phyloP scores from a whole-genome alignment of 768 basidiomycete genomes.

The Pleurotus tuber-regium region DNA sequence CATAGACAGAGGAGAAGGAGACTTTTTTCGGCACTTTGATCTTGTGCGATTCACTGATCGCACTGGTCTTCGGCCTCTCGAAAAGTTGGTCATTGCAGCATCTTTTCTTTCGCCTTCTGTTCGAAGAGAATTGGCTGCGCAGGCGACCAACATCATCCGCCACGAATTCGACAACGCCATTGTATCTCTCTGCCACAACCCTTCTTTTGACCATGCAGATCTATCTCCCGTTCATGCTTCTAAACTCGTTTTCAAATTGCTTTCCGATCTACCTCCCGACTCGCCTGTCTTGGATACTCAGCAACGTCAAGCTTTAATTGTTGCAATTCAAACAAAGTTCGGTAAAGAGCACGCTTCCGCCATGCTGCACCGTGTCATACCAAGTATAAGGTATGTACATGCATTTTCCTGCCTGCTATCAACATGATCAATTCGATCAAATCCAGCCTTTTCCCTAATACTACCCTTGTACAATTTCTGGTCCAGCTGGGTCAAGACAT shows the following conservation, averaged over 20 bases:
- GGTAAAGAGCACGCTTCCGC: slow-evolving; percentile 74
- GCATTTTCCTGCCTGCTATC: slow-evolving; percentile 5
- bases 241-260: slow-evolving; percentile 78
- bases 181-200: slow-evolving; percentile 71
- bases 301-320: slow-evolving; percentile 74
- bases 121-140: slow-evolving; percentile 57
- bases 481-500: slow-evolving; percentile 80
- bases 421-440: neutral
- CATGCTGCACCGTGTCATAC: slow-evolving; percentile 71
- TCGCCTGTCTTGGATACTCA: slow-evolving; percentile 66
- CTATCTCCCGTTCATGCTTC: slow-evolving; percentile 70
- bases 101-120: slow-evolving; percentile 65
- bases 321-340: slow-evolving; percentile 75
- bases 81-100: slow-evolving; percentile 71
- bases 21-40: slow-evolving; percentile 81
- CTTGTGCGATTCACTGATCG: slow-evolving; percentile 81
- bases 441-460: slow-evolving; percentile 59
- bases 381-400: slow-evolving; percentile 64
- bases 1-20: slow-evolving; percentile 84
- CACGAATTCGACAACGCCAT: slow-evolving; percentile 79
- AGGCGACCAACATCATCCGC: slow-evolving; percentile 66
- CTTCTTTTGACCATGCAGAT: slow-evolving; percentile 81
- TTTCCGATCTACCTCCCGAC: slow-evolving; percentile 69
- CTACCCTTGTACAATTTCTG: slow-evolving; percentile 71
- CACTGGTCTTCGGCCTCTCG: slow-evolving; percentile 75